Conservation (phyloP, 345 rosid species). For the Orychophragmus violaceus region DNA sequence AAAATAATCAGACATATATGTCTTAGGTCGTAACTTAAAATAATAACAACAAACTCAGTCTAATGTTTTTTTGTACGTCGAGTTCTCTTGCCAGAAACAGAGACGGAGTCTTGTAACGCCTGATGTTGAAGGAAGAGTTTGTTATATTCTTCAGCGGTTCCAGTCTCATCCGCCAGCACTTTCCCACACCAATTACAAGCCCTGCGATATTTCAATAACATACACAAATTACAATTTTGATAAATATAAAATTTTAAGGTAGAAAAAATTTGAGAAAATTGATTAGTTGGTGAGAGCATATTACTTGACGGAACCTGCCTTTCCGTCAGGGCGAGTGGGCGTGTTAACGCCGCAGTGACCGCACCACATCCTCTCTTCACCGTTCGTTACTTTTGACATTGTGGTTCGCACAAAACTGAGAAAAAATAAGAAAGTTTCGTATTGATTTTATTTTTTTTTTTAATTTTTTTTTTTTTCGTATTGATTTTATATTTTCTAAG, state of each 20-base stretch:
- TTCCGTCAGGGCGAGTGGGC: conserved; percentile 17
- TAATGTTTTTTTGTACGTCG: not conserved
- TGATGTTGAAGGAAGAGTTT: not conserved
- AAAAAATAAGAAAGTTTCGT: not conserved
- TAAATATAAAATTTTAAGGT: not conserved
- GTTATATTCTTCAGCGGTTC: conserved; percentile 6
- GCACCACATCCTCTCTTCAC: conserved; percentile 20
- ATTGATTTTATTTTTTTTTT: not conserved
- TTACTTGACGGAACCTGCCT: conserved; percentile 5
- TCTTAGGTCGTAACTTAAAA: not conserved
- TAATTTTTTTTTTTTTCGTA: too few species aligned
- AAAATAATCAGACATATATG: not conserved
- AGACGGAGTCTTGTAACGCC: not conserved
- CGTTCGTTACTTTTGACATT: not conserved
- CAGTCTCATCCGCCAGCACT: conserved; percentile 10
- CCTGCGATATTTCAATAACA: not conserved
- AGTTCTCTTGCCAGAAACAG: not conserved
- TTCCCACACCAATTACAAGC: conserved; percentile 15
- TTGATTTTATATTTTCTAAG: too few species aligned
- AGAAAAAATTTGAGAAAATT: not conserved
- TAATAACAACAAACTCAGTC: not conserved
- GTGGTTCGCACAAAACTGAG: not conserved
- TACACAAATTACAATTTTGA: not conserved
- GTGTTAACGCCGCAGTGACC: conserved; percentile 19
- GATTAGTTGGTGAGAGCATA: not conserved